Evolutionary conservation across 805 yeast species (phyloP).

Genomic region (Grigorovia yakushimaensis): DNA sequence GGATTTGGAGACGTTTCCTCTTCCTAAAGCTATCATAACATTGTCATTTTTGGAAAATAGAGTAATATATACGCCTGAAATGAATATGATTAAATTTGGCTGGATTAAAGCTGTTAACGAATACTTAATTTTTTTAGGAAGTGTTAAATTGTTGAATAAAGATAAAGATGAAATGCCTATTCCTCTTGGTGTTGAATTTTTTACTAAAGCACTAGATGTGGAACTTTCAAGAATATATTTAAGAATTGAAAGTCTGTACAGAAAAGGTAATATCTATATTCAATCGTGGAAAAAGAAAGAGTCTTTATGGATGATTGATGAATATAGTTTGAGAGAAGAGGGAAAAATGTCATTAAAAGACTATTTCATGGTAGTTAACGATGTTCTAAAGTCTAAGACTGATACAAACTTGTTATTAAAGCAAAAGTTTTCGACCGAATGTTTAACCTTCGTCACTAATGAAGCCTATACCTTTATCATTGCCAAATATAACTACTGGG

Average conservation of each 20-base stretch:
- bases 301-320: slow-evolving; percentile 9
- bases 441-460: slow-evolving; percentile 33
- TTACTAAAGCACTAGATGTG: background rate
- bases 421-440: background rate
- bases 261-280: background rate
- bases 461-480: slow-evolving; percentile 44
- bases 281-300: slow-evolving; percentile 1
- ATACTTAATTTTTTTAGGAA: background rate
- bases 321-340: slow-evolving; percentile 1
- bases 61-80: background rate
- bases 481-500: slow-evolving; percentile 53
- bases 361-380: slow-evolving; percentile 2
- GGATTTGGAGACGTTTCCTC: background rate
- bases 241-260: background rate
- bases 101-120: background rate
- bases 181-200: background rate
- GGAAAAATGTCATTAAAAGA: slow-evolving; percentile 1
- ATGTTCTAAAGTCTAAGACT: slow-evolving; percentile 1
- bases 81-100: background rate
- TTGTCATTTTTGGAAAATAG: slow-evolving; percentile 2
- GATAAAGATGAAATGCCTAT: background rate
- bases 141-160: background rate
- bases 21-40: background rate
- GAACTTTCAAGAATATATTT: background rate
- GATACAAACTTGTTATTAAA: background rate